Evolutionary conservation across 169 alveolate genomes (phyloP), one percentile per base, ranked within the genome.

Genomic region (Plasmodium falciparum): DNA sequence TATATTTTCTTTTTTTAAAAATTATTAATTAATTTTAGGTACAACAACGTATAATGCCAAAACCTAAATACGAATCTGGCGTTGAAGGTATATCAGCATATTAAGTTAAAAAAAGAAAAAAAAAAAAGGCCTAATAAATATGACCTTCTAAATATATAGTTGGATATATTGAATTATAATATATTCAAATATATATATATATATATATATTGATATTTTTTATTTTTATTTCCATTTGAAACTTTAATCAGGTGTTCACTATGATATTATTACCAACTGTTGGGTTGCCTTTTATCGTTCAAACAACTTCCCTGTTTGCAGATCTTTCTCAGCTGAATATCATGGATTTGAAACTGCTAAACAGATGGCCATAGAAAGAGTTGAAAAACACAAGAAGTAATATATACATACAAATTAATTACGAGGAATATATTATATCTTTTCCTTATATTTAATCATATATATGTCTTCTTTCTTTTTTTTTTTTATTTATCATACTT

Each of bases 291-390:
- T 83, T 50, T 69, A 83, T 63, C 83, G 91, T 15, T 17, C 26
- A 72, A 83, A 72, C 12, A 83, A 83, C 22, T 83, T 83, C 20
- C 91, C 91, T 12, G 74, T 83, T 47, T 83, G 85, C 63, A 83
- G 83, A 72, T 83, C 91, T 39, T 83, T 83, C 33, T 83, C 91
- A 24, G 91, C 91, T 17, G 91, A 83, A 29, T 83, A 69, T 49
- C 91, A 83, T 69, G 91, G 91, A 62, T 83, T 83, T 52, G 91
- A 83, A 69, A 83, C 74, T 47, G 91, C 91, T 43, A 83, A 83
- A 24, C 33, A 83, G 50, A 33, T 83, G 65, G 91, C 91, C 15
- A 83, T 83, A 43, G 91, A 67, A 3, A 33, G 85, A 17, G 91
- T 83, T 56, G 70, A 83, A 15, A 56, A 56, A 72, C 26, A 59